Conservation (phyloP, 305 asterid species). For the Euphrasia arctica region DNA sequence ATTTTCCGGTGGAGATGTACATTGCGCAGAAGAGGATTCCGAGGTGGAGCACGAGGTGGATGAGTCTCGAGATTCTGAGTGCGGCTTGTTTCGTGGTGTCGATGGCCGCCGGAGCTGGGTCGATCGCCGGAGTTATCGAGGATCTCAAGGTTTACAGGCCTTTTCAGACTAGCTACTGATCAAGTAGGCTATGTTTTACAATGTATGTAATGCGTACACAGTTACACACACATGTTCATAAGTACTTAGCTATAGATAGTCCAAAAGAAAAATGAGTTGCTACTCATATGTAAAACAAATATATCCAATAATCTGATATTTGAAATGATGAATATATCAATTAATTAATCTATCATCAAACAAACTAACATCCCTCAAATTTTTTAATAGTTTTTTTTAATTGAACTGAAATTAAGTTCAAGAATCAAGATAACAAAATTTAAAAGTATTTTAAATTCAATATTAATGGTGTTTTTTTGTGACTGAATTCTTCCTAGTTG, state of each 20-base stretch:
- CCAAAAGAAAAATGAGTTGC: not conserved
- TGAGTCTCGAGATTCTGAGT: slow-evolving; percentile 30
- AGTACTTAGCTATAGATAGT: not conserved
- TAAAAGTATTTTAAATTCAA: too few species aligned
- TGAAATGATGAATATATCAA: too few species aligned
- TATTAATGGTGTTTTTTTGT: too few species aligned
- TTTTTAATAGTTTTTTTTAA: too few species aligned
- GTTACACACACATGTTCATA: not conserved
- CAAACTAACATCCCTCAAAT: too few species aligned
- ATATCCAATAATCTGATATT: too few species aligned
- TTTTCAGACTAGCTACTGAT: slow-evolving; percentile 29
- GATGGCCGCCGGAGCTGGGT: slow-evolving; percentile 31
- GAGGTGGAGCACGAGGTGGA: slow-evolving; percentile 31
- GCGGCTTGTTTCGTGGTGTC: slow-evolving; percentile 33
- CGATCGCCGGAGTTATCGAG: slow-evolving; percentile 31
- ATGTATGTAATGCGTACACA: not conserved
- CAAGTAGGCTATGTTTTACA: not conserved
- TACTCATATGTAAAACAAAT: too few species aligned
- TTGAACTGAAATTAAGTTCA: too few species aligned
- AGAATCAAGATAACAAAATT: too few species aligned
- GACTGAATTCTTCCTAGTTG: too few species aligned
- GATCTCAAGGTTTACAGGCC: slow-evolving; percentile 32
- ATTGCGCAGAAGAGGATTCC: slow-evolving; percentile 28
- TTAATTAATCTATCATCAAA: too few species aligned
- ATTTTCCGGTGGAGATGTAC: slow-evolving; percentile 40